These are phyloP conservation scores for Jamesozyma piceae DNA, from an alignment of 805 yeast genomes.

Conservation along the genomic window DNA sequence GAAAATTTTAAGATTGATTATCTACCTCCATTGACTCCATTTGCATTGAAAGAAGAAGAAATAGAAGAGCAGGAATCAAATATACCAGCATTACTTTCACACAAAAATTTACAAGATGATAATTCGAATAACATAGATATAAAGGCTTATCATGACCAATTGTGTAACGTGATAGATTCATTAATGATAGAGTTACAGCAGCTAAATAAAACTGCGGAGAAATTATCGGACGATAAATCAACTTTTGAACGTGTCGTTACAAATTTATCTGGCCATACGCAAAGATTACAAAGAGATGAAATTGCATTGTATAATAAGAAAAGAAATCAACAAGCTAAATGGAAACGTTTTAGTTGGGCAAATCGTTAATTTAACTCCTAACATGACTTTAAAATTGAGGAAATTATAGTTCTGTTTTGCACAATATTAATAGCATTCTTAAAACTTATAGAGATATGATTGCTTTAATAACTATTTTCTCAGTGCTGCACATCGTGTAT, in stretches of 20 bases:
- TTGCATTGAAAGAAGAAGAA: slow-evolving; percentile 9
- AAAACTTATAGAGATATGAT: no score
- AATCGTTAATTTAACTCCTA: background rate
- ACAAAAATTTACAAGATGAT: background rate
- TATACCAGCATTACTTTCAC: slow-evolving; percentile 15
- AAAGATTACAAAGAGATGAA: slow-evolving; percentile 54
- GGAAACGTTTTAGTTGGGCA: slow-evolving; percentile 11
- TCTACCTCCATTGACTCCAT: slow-evolving; percentile 13
- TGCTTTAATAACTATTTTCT: no score
- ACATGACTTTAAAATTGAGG: no score
- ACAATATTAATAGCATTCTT: no score
- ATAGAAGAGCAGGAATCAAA: slow-evolving; percentile 10
- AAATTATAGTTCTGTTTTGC: no score
- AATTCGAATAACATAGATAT: slow-evolving; percentile 5
- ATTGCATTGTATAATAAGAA: slow-evolving; percentile 31
- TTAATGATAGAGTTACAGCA: slow-evolving; percentile 25
- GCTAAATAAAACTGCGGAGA: slow-evolving; percentile 35
- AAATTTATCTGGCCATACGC: slow-evolving; percentile 83
- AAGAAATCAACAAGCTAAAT: slow-evolving; percentile 13
- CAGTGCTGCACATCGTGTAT: no score
- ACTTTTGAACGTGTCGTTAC: slow-evolving; percentile 84
- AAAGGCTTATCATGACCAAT: slow-evolving; percentile 19
- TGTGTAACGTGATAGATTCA: slow-evolving; percentile 21
- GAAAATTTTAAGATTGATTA: slow-evolving; percentile 17
- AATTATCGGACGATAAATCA: slow-evolving; percentile 52